Base-by-base conservation (phyloP, 139 green algal genomes). In the Micractinium sp. region DNA sequence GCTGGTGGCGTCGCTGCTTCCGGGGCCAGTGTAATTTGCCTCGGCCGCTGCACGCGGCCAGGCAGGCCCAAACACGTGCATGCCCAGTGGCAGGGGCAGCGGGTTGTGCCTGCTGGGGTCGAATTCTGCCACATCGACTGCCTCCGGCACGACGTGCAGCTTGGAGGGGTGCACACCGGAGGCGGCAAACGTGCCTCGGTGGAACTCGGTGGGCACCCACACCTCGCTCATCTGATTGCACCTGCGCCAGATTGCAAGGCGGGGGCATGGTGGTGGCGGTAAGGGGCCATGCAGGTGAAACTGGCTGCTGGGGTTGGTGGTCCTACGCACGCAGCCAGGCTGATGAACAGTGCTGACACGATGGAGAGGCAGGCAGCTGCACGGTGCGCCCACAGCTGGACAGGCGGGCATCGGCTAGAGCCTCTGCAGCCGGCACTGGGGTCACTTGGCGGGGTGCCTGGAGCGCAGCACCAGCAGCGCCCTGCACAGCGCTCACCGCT, bases 201-300 rank as follows among this genome's bases (percentile, higher is more conserved):
- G 89, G 87, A 94, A 97, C 31, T 91, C 47, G 4, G 91, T 92
- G 0, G 93, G 93, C 89, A 97, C 94, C 95, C 95, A 97, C 15
- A 97, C 85, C 78, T 95, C 94, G 76, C 94, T 89, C 91, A 96
- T 94, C 16, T 83, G 39, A 63, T 97, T 96, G 89, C 73, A 79
- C 67, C 83, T 87, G 83, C 61, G 71, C 31, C 12, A 39, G 71
- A 1, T 13, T 35, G 25, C 12, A 22, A 63, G 75, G 35, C 18
- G 15, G 12, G 73, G n/a, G 33, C 19, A 1, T 31, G 19, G 33
- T 31, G 35, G 12, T 12, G 16, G 38, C 76, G 76, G 76, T 14
- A 36, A 27, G 31, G 22, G 7, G 20, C 22, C 47, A 56, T 5
- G 47, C 47, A 56, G 41, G 25, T 73, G 47, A 3, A 29, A 22